Conservation (phyloP, 2,329 filamentous ascomycete genomes). For the Talaromyces funiculosus region DNA sequence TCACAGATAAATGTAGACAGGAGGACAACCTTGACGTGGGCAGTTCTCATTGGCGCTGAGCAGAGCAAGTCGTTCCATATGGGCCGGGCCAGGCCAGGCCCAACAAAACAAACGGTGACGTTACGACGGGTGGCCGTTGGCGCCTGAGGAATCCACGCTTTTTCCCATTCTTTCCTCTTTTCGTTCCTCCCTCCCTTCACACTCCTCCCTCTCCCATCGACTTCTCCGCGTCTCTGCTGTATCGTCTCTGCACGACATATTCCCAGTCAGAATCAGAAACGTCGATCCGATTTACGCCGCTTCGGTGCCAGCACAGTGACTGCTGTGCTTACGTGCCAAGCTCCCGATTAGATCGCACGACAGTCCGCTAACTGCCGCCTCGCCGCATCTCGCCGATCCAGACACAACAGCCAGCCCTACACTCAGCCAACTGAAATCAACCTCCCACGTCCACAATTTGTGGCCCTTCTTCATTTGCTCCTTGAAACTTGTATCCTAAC, state of each 20-base stretch:
- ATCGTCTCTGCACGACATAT: background rate
- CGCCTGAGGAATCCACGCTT: slow-evolving; percentile 17
- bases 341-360: slow-evolving; percentile 10
- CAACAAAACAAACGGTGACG: slow-evolving; percentile 6
- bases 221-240: background rate
- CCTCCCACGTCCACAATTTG: slow-evolving; percentile 11
- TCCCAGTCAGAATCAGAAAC: background rate
- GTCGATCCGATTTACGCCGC: background rate
- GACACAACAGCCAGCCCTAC: slow-evolving; percentile 13
- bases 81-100: slow-evolving; percentile 14
- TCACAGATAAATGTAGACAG: no score
- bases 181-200: background rate
- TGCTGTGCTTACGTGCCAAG: slow-evolving; percentile 13
- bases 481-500: background rate
- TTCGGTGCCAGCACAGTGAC: slow-evolving; percentile 8
- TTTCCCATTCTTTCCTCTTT: background rate
- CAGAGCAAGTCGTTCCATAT: background rate
- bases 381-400: slow-evolving; percentile 13
- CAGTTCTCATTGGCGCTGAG: slow-evolving; percentile 24
- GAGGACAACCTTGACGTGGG: slow-evolving; percentile 29
- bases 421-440: background rate
- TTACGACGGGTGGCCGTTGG: background rate
- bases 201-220: background rate
- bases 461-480: slow-evolving; percentile 16
- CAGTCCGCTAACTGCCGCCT: slow-evolving; percentile 4